A percentile compares a stretch with the other conserved stretches of the same genome.
phyloP scores from a whole-genome alignment of 192 early-diverging fungal species.

The Oehlia diaphana region DNA sequence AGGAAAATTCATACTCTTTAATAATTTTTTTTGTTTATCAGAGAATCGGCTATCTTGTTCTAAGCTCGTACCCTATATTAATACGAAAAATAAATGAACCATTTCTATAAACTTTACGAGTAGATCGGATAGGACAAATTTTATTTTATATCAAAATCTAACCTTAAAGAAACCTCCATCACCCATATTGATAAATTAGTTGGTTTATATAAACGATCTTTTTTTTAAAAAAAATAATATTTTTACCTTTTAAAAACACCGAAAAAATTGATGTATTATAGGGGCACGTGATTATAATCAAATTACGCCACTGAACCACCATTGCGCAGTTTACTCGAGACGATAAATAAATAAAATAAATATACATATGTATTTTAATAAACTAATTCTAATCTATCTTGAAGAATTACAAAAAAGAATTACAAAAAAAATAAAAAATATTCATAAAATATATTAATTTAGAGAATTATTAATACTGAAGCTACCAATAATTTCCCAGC shows the following conservation, averaged over 20 bases:
- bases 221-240: too few relatives aligned
- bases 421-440: too few relatives aligned
- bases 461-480: background rate
- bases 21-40: constrained; percentile 81
- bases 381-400: too few relatives aligned
- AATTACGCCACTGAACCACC: too few relatives aligned
- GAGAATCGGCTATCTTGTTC: constrained; percentile 79
- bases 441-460: too few relatives aligned
- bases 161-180: constrained; percentile 13
- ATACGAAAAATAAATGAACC: background rate
- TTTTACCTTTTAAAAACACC: too few relatives aligned
- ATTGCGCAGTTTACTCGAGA: too few relatives aligned
- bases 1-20: constrained; percentile 80
- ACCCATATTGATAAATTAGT: constrained; percentile 3
- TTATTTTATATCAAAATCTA: background rate
- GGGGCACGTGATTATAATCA: too few relatives aligned
- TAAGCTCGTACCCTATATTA: constrained; percentile 63
- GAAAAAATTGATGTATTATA: too few relatives aligned
- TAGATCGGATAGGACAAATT: background rate
- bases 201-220: background rate
- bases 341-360: too few relatives aligned
- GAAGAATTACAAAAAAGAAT: too few relatives aligned
- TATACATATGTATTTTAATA: too few relatives aligned
- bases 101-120: background rate
- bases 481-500: constrained; percentile 7